Evolutionary conservation across 305 asterid species (phyloP), one percentile per base, ranked within the genome.

Genomic region (Stenogyne calaminthoides): DNA sequence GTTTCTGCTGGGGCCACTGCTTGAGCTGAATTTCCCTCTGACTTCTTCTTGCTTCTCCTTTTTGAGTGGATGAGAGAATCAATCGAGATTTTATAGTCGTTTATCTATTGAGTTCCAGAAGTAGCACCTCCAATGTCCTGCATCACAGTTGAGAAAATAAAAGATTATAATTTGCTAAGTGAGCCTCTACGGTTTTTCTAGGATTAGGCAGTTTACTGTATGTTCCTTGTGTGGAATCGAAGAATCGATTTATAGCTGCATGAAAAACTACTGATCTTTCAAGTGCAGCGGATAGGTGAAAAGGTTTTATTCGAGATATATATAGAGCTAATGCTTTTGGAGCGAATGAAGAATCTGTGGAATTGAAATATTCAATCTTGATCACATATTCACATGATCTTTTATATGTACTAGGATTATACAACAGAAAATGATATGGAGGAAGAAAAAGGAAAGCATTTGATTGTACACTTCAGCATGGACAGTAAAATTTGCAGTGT

Each of bases 31-130:
- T 84, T 57, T 42, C 82, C 81, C 78, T 90, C 99, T 0, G 81
- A 56, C 83, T 77, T 94, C 36, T 86, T 94, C 90, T 88, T 94
- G 67, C 96, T 88, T 93, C 85, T 92, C 68, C 88, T 76, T 57
- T 86, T 92, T 14, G 80, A 25, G 95, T 89, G 61, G 77, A 82
- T 0, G 49, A 73, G 54, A 5, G 75, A 55, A 9, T 91, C 98
- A 2, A 90, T 69, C 95, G 83, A 7, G 93, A 85, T 80, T 80
- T 87, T 58, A 84, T 84, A 0, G 70, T 72, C 9, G 70, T 72
- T 12, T 86, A 89, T 15, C 84, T 89, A 77, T 78, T 88, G 29
- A 71, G 75, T 80, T 82, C 87, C n/a, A 7, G 67, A 64, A 55
- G 71, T 39, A 69, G 79, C 65, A 60, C 71, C 82, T 56, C 78